Base-by-base conservation (phyloP, 163 green algal species). In the Scenedesmus sp. region DNA sequence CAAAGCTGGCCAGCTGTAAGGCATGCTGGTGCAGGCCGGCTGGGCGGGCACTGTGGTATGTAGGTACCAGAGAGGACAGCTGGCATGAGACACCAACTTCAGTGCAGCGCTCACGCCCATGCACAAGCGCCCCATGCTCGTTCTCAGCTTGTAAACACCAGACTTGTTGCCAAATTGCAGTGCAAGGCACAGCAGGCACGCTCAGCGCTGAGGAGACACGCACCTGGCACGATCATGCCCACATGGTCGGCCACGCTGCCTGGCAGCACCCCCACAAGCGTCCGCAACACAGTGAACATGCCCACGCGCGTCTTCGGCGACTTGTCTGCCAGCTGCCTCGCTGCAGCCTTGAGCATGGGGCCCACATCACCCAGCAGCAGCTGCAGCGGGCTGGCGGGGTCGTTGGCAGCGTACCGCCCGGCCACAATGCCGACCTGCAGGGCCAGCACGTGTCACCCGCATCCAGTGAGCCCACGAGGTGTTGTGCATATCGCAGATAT, bases 251-350 rank as follows among this genome's bases (percentile, higher is more conserved):
- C 93, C 43, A 98, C 89, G 37, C 85, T 90, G 10, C 89, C 76
- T 0, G 97, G 96, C 43, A 95, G 72, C 73, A 97, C 95, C 13
- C 65, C 81, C 24, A 96, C 95, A 53, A 99, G 94, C 94, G 97
- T 93, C 83, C 94, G 87, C 86, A 99, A 92, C 72, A 98, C 90
- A 10, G 80, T 83, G 84, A 99, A 97, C 80, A 94, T 94, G 30
- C 94, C 97, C n/a, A 97, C 88, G 53, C 93, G 94, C 9, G 96
- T 97, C 93, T 98, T 98, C 43, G 94, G 68, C 1, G 87, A 95
- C 94, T 97, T 97, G 53, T 97, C 95, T 20, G 89, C 92, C 46
- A 98, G 96, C 93, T 98, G 95, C 56, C 87, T 86, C 12, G 94
- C 94, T 2, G 94, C 81, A 12, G 95, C 94, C 43, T 94, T 93